phyloP scores from a whole-genome alignment of 257 asterid species.

The Petunia axillaris region DNA sequence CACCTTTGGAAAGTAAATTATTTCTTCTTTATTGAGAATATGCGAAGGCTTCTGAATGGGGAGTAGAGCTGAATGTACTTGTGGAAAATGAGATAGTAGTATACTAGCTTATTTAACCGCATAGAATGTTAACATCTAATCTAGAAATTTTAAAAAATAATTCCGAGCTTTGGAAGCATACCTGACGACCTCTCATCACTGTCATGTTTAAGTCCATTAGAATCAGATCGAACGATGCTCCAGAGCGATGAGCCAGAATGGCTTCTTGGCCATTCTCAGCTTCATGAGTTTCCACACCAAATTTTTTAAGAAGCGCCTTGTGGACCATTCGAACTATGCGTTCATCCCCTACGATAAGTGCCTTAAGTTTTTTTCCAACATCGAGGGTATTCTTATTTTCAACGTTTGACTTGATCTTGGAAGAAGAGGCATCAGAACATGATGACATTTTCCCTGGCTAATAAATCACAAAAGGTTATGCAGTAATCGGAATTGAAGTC shows the following conservation, averaged over 20 bases:
- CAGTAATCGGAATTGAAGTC: neutral
- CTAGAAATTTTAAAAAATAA: too few relatives aligned
- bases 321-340: conserved; percentile 36
- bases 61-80: neutral
- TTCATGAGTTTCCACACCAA: conserved; percentile 38
- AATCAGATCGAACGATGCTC: conserved; percentile 46
- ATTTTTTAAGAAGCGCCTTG: conserved; percentile 28
- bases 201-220: conserved; percentile 67
- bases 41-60: neutral
- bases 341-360: conserved; percentile 59
- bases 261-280: conserved; percentile 54
- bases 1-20: neutral
- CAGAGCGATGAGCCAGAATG: conserved; percentile 42
- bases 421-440: neutral
- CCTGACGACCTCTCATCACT: conserved; percentile 52
- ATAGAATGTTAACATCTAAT: too few relatives aligned
- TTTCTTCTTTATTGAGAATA: neutral
- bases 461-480: neutral
- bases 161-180: neutral
- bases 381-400: neutral
- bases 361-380: conserved; percentile 32
- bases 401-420: neutral
- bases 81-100: too few relatives aligned
- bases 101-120: too few relatives aligned
- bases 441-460: neutral